A percentile compares a stretch with the other conserved stretches of the same genome.
Conservation (phyloP, 2,329 filamentous ascomycete species). For the Raffaelea arxii region DNA sequence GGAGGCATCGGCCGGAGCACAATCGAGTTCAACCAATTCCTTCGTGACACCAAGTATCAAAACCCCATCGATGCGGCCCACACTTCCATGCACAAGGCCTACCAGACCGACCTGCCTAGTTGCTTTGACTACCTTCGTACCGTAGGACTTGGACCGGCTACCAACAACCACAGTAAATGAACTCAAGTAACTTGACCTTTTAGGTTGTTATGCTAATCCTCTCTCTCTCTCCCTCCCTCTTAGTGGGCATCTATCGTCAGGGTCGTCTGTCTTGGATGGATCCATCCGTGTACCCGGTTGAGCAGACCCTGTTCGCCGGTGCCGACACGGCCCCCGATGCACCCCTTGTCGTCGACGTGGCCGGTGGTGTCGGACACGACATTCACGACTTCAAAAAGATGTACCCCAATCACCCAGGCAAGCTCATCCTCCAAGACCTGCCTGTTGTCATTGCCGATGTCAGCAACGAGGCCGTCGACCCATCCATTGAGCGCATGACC, state of each 20-base stretch:
- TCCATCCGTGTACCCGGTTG: conserved; percentile 20
- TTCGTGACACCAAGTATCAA: background rate
- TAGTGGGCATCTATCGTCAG: conserved; percentile 22
- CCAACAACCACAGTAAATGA: conserved; percentile 15
- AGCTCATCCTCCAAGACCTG: conserved; percentile 14
- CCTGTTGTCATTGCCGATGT: conserved; percentile 11
- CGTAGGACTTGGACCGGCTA: conserved; percentile 8
- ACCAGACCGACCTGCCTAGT: conserved; percentile 9
- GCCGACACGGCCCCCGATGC: conserved; percentile 15
- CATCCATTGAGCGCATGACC: background rate
- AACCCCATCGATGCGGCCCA: conserved; percentile 1
- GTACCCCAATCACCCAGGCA: conserved; percentile 12
- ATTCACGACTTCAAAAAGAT: conserved; percentile 19
- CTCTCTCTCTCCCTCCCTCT: too few species aligned
- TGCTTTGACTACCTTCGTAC: conserved; percentile 9
- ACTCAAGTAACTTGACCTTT: too few species aligned
- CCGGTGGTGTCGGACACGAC: conserved; percentile 25
- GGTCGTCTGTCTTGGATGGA: conserved; percentile 25
- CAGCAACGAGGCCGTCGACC: conserved; percentile 4
- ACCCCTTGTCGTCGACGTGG: conserved; percentile 24
- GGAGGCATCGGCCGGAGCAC: conserved; percentile 1
- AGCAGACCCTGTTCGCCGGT: conserved; percentile 20
- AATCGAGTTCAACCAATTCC: conserved; percentile 1
- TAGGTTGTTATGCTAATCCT: too few species aligned
- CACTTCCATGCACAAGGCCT: conserved; percentile 1